Evolutionary conservation across 2,329 filamentous ascomycete species (phyloP), one percentile per base, ranked within the genome.

Genomic region (Nemania abortiva): DNA sequence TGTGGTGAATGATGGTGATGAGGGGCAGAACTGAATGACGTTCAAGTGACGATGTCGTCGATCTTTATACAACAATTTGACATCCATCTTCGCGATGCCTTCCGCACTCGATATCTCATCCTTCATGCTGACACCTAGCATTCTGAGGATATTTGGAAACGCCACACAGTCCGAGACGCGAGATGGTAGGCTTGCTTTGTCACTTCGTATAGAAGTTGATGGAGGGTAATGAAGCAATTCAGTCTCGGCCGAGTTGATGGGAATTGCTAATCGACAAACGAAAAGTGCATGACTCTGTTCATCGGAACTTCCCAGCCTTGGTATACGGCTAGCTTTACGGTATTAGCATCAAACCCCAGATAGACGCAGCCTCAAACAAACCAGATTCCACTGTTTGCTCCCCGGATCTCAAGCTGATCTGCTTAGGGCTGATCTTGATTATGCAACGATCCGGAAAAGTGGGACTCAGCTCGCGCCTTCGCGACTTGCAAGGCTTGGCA

Each of bases 401-500:
- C 39, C 39, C 39, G 39, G 13, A 42, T 42, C 39, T 42, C 39
- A 42, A 11, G 39, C 39, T 11, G 39, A 42, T 37, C 11, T 13
- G 15, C 13, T 11, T 42, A 15, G 39, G 39, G 13, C 39, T 15
- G 55, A 15, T 20, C 22, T 34, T 2, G 61, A 68, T 68, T 68
- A 68, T 13, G 24, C 22, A 68, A 53, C 34, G 39, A 15, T 20
- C 10, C 3, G 22, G 39, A 22, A 62, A 57, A 66, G 57, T 22
- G 57, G 62, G 50, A 4, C 4, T 9, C 1, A 5, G 34, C 57
- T 69, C 66, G 66, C 56, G 66, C 10, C 52, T 69, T 69, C 66
- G 66, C 66, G 62, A 0, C 24, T 68, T 65, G 0, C 29, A 50
- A 39, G 11, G 18, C 65, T 68, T 68, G 60, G 60, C 65, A 52